Evolutionary conservation across 768 basidiomycete genomes (phyloP).

Genomic region (Hygrocybe punicea): DNA sequence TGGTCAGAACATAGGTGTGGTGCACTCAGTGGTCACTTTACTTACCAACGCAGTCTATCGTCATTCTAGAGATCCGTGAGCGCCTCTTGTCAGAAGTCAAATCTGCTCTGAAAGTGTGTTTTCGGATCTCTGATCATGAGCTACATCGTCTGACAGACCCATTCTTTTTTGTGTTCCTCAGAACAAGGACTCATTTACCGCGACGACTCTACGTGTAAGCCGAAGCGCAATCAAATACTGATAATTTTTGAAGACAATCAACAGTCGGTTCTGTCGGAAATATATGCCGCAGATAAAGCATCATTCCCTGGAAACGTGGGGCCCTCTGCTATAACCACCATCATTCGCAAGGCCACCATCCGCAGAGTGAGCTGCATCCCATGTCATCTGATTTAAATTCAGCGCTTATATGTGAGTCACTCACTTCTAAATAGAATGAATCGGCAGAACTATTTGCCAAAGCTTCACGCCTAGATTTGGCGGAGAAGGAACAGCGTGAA

Average conservation of each 20-base stretch:
- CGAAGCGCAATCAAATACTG: neutral
- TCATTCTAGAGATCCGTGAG: constrained; percentile 49
- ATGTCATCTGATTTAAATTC: neutral
- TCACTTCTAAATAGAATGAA: constrained; percentile 44
- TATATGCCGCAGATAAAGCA: constrained; percentile 65
- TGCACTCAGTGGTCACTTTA: no score
- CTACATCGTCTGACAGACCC: neutral
- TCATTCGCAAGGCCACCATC: constrained; percentile 56
- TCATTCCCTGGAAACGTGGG: constrained; percentile 39
- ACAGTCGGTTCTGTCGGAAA: constrained; percentile 67
- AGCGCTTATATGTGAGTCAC: constrained; percentile 4
- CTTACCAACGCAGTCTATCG: no score
- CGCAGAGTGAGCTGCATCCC: constrained; percentile 50
- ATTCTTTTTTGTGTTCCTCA: constrained; percentile 24
- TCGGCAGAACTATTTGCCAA: constrained; percentile 53
- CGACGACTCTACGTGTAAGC: constrained; percentile 58
- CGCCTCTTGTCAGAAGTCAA: constrained; percentile 56
- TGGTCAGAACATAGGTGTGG: no score
- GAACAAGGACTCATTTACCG: constrained; percentile 54
- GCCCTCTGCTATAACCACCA: constrained; percentile 47
- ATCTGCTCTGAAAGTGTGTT: constrained; percentile 62
- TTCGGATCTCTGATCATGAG: neutral
- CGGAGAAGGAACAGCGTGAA: constrained; percentile 58
- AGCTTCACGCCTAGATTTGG: constrained; percentile 63
- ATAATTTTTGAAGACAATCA: neutral